Base-by-base conservation (phyloP, 495 filamentous ascomycete species). In the Chaetomium fimeti region DNA sequence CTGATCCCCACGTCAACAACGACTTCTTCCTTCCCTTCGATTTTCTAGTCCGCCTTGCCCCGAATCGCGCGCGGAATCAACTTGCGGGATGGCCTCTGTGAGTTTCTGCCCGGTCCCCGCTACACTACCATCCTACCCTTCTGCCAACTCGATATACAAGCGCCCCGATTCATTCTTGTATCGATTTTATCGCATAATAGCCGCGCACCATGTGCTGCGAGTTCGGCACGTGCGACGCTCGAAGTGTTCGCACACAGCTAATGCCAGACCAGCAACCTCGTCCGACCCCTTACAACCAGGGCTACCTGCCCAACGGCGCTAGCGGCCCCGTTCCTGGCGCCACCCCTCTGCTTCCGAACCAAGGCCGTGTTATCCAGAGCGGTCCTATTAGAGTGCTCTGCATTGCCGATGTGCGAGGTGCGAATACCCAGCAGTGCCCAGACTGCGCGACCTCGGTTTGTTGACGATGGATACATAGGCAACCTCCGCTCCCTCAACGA, bases 391-490 rank as follows among this genome's bases (percentile, higher is more conserved):
- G 94, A 75, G 87, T 99, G 57, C 83, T 99, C 61, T 98, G 95
- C 78, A 89, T 99, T 78, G 95, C 95, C 24, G 95, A 99, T 79
- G 93, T 99, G 68, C 85, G 95, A 89, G 95, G 94, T 97, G 85
- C 58, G 81, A 47, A 69, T 45, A 55, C 36, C 59, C 2, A 5
- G 38, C 32, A 5, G 6, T 18, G 5, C 1, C 18, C 16, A n/a
- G 18, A 18, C n/a, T 3, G 38, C 52, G 3, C 53, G 12, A 42
- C 8, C 11, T 25, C 20, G 1, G 22, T 25, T 48, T 27, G 42
- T 43, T 63, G 18, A 63, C 52, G 5, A 32, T 3, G 11, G 13
- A 6, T 3, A 48, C 55, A 12, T 57, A 98, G 94, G 95, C 74
- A 97, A 97, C 74, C 83, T 99, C 59, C 88, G 88, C 77, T 97